Base-by-base conservation (phyloP, 306 rosid species). In the Psophocarpus tetragonolobus region DNA sequence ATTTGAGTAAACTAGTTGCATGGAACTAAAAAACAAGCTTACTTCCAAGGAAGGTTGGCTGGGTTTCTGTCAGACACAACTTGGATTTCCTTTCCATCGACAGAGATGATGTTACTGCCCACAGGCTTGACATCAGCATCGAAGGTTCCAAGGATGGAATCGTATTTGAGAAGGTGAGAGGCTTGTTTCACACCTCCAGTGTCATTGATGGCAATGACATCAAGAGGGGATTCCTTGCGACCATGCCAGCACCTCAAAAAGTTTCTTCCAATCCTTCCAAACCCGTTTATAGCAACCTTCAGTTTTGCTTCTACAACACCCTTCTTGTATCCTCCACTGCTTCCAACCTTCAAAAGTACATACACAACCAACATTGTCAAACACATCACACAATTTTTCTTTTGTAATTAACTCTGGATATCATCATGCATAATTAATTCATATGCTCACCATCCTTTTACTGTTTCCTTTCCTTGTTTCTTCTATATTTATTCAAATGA, bases 181-280 rank as follows among this genome's bases (percentile, higher is more conserved):
- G 99, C 99, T 81, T 95, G 97, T 88, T 92, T 95, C 11, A 95
- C 86, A 27, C 99, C 99, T 15, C 99, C 99, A 0, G 97, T 88
- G 87, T 95, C 97, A 50, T 95, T 95, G 89, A 95, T 92, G 79
- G 93, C 97, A 73, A 95, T 79, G 64, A 95, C 91, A 32, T 95
- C 99, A 8, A 95, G 86, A n/a, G 97, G 98, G 1, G 97, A 92
- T 42, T 94, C 98, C 74, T 90, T 94, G 11, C 98, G 90, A 0
- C 98, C 98, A 58, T 94, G 98, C 98, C 97, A 94, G 83, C 98
- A 94, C 83, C 98, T 84, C 91, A 94, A 84, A 86, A 94, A 94
- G 86, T 94, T 94, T 86, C 98, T 85, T 18, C 98, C 98, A 44
- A 94, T 94, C 73, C 98, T 90, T 21, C 98, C 98, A 48, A 92